Conservation (phyloP, 2,329 filamentous ascomycete genomes). For the Trichoderma harzianum region DNA sequence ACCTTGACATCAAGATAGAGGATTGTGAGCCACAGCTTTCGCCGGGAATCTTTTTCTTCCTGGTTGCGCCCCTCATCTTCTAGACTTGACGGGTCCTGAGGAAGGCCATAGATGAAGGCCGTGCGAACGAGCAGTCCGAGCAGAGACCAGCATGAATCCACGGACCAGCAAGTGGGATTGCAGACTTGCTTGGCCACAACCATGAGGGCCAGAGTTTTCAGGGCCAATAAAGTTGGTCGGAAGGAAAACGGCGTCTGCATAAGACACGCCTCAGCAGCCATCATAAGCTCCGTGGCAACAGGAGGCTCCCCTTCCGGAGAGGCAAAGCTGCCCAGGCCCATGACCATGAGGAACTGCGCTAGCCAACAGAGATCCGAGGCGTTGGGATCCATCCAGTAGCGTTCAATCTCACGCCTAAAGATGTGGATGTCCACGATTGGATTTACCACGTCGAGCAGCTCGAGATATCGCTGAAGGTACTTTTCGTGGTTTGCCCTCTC, state of each 20-base stretch:
- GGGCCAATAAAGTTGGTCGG: slow-evolving; percentile 32
- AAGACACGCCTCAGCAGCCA: slow-evolving; percentile 36
- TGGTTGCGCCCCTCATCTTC: slow-evolving; percentile 26
- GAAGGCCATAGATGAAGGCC: slow-evolving; percentile 35
- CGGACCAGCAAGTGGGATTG: slow-evolving; percentile 37
- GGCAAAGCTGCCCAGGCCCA: slow-evolving; percentile 34
- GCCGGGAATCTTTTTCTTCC: slow-evolving; percentile 29
- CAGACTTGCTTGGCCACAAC: slow-evolving; percentile 36
- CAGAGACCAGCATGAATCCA: slow-evolving; percentile 36
- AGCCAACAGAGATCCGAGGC: slow-evolving; percentile 32
- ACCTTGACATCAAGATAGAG: slow-evolving; percentile 37
- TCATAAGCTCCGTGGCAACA: slow-evolving; percentile 35
- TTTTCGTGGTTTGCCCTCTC: slow-evolving; percentile 27
- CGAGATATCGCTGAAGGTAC: slow-evolving; percentile 32
- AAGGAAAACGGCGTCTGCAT: slow-evolving; percentile 40
- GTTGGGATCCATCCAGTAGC: slow-evolving; percentile 33
- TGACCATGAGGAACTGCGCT: slow-evolving; percentile 35
- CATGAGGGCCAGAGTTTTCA: slow-evolving; percentile 33
- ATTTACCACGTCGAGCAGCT: slow-evolving; percentile 34
- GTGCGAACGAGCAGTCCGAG: slow-evolving; percentile 34
- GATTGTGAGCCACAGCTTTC: slow-evolving; percentile 36
- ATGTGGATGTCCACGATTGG: slow-evolving; percentile 32
- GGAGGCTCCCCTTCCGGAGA: slow-evolving; percentile 31
- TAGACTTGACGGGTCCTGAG: slow-evolving; percentile 28
- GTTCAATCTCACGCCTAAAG: slow-evolving; percentile 31